These are phyloP conservation scores for Fusarium verticillioides DNA, from an alignment of 2,329 filamentous ascomycete species.

Conservation along the genomic window DNA sequence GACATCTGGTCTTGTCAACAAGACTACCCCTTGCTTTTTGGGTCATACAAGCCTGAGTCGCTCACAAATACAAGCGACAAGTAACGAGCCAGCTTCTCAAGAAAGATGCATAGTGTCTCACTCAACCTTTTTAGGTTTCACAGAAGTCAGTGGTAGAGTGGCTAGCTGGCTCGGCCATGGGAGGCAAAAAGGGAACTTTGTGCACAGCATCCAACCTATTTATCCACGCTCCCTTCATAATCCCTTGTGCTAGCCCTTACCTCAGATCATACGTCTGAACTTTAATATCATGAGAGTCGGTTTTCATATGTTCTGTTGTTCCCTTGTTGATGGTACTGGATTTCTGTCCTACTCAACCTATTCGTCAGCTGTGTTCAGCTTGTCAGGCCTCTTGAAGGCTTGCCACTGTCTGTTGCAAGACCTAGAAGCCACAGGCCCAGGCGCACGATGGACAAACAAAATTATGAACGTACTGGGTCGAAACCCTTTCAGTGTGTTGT, in stretches of 20 bases:
- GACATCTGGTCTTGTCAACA: constrained; percentile 20
- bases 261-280: neutral
- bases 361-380: constrained; percentile 2
- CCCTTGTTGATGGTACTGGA: neutral
- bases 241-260: constrained; percentile 27
- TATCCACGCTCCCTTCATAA: constrained; percentile 9
- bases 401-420: constrained; percentile 34
- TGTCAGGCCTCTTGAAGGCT: constrained; percentile 16
- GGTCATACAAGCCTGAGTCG: constrained; percentile 29
- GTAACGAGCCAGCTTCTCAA: neutral
- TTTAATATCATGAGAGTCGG: neutral
- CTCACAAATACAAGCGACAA: constrained; percentile 8
- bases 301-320: neutral
- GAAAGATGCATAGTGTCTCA: constrained; percentile 35
- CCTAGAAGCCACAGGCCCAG: constrained; percentile 11
- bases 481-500: neutral
- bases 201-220: constrained; percentile 15
- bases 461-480: neutral
- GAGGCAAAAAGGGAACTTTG: constrained; percentile 23
- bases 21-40: constrained; percentile 40
- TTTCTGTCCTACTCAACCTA: constrained; percentile 9
- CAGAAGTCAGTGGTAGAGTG: neutral
- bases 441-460: neutral
- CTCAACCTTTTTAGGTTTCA: neutral
- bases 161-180: neutral